A percentile compares a stretch with the other conserved stretches of the same genome.
phyloP scores from a whole-genome alignment of 805 yeast species.

The Starmerella etchellsii region DNA sequence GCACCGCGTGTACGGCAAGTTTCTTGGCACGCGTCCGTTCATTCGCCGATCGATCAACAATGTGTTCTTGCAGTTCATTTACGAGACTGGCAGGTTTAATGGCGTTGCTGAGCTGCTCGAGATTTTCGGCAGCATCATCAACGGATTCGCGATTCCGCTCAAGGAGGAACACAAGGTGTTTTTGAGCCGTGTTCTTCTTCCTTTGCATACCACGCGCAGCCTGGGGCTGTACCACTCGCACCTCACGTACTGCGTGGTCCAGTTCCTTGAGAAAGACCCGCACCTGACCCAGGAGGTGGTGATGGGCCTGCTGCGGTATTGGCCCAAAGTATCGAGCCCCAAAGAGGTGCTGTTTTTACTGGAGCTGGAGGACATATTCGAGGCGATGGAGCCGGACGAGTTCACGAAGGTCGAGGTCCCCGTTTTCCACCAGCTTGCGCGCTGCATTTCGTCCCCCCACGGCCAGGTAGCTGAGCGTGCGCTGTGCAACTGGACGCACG shows the following conservation, averaged over 20 bases:
- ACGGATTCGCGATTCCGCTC: conserved; percentile 93
- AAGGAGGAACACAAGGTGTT: conserved; percentile 95
- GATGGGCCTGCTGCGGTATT: conserved; percentile 79
- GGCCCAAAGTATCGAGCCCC: conserved; percentile 94
- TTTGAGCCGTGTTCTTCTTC: conserved; percentile 71
- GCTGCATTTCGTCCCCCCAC: conserved; percentile 87
- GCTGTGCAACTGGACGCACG: conserved; percentile 86
- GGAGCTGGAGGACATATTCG: conserved; percentile 93
- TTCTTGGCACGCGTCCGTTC: conserved; percentile 74
- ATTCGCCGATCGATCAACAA: conserved; percentile 85
- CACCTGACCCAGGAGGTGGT: conserved; percentile 88
- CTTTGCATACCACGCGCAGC: conserved; percentile 83
- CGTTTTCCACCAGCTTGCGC: conserved; percentile 81
- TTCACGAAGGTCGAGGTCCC: conserved; percentile 87
- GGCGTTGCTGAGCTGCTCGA: conserved; percentile 92
- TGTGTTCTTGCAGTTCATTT: conserved; percentile 82
- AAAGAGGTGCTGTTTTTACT: conserved; percentile 92
- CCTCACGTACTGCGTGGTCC: conserved; percentile 91
- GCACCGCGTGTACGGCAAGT: conserved; percentile 93
- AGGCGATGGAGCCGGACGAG: conserved; percentile 87
- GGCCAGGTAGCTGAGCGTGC: conserved; percentile 97
- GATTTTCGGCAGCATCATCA: conserved; percentile 88
- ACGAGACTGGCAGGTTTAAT: conserved; percentile 91
- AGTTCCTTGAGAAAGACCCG: conserved; percentile 91
- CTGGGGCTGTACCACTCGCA: conserved; percentile 90